Base-by-base conservation (phyloP, 2,329 filamentous ascomycete species). In the Hypoxylon sp. region DNA sequence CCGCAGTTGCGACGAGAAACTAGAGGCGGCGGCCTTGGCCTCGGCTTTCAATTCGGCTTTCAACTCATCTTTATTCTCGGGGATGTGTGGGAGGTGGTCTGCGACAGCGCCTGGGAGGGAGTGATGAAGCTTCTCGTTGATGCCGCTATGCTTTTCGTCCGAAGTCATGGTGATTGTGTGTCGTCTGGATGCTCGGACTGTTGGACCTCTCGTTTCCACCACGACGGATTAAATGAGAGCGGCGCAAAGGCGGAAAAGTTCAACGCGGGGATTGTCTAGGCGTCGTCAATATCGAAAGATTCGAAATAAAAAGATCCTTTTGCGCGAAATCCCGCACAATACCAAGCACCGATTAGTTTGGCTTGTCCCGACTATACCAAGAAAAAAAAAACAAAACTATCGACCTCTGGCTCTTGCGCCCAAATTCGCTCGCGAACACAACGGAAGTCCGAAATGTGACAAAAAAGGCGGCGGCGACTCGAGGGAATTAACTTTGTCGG, bases 1-100 rank as follows among this genome's bases (percentile, higher is more conserved):
- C 66, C 95, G 91, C 70, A 97, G 80, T 79, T 89, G 87, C 19
- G 86, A 78, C 13, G 81, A 74, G 57, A 80, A 75, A 14, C 79
- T 72, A 34, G 75, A 79, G 14, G 79, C 78, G 4, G 79, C 81
- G 3, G 79, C 81, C 62, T 79, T 78, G 19, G 81, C 79, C 38
- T 83, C 79, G 41, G 76, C 77, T 70, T 83, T 83, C 51, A 80
- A 68, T 60, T 84, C 81, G 50, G 77, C 78, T 72, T 84, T 81
- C 65, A 84, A 75, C 75, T 84, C 82, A 17, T 80, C 79, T 72
- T 80, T 80, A 65, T 78, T 78, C 72, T 84, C 81, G 61, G 83
- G 80, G 34, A 84, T 77, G 74, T 80, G 82, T 25, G 84, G 82
- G 25, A 83, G 70, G 68, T 79, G 78, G 65, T 77, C 73, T 65